Conservation (phyloP, 306 rosid species). For the Trichosanthes cucumerina region DNA sequence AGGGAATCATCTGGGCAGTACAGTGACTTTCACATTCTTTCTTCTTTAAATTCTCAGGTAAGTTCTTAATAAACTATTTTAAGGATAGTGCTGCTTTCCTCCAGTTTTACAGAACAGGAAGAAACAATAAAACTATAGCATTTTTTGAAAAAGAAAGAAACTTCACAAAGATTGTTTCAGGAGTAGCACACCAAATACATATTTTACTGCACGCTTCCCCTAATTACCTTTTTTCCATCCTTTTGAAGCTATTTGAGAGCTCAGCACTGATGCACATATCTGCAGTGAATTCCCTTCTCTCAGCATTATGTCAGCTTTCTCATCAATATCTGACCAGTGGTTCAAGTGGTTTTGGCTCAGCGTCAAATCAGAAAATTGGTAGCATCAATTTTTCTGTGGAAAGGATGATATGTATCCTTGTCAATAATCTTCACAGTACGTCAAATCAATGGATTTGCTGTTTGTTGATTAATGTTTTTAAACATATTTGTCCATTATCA, state of each 20-base stretch:
- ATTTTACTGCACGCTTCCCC: neutral
- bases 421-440: conserved; percentile 92
- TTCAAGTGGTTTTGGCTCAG: conserved; percentile 54
- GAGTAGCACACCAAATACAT: neutral
- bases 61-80: conserved; percentile 3
- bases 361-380: conserved; percentile 74
- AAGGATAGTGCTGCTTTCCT: conserved; percentile 1
- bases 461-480: neutral
- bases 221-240: conserved; percentile 15
- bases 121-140: neutral
- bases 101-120: neutral
- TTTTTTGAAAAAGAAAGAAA: neutral
- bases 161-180: neutral
- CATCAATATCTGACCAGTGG: conserved; percentile 55
- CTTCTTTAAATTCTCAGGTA: conserved; percentile 96
- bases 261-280: conserved; percentile 85
- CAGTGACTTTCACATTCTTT: conserved; percentile 91
- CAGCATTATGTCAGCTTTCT: conserved; percentile 86
- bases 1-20: conserved; percentile 75
- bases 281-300: conserved; percentile 85
- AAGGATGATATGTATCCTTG: conserved; percentile 87
- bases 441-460: neutral
- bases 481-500: neutral
- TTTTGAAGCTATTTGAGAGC: conserved; percentile 84
- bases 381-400: conserved; percentile 87